Conservation (phyloP, 331 rosid genomes). For the Acacia concinna region DNA sequence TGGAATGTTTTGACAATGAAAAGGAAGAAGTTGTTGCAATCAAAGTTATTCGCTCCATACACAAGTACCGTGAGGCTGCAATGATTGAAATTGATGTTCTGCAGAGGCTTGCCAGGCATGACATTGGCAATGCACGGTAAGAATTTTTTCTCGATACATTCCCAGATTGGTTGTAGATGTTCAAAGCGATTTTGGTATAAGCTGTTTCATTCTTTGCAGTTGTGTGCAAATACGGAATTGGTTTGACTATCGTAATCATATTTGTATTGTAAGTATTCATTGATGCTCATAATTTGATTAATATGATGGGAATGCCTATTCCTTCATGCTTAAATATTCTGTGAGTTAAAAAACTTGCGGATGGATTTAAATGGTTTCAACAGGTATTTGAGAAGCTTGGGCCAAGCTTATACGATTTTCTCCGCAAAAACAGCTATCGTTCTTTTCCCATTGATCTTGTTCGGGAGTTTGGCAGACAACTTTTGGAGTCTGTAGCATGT, state of each 20-base stretch:
- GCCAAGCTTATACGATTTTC: slow-evolving; percentile 92
- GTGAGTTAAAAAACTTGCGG: slow-evolving; percentile 78
- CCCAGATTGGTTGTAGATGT: slow-evolving; percentile 44
- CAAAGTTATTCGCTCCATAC: slow-evolving; percentile 67
- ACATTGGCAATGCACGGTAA: slow-evolving; percentile 65
- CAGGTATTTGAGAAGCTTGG: slow-evolving; percentile 97
- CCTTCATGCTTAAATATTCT: slow-evolving; percentile 65
- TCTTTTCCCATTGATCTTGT: slow-evolving; percentile 91
- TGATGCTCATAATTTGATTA: slow-evolving; percentile 60
- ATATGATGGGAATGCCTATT: slow-evolving; percentile 50
- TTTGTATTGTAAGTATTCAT: slow-evolving; percentile 88
- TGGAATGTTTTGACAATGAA: slow-evolving; percentile 73
- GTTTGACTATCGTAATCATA: slow-evolving; percentile 95
- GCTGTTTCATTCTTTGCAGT: slow-evolving; percentile 79
- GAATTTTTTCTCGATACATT: slow-evolving; percentile 33
- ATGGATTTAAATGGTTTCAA: slow-evolving; percentile 78
- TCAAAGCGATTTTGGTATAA: slow-evolving; percentile 59
- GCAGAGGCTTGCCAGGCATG: slow-evolving; percentile 68
- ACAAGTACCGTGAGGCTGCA: slow-evolving; percentile 77
- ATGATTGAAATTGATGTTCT: slow-evolving; percentile 78
- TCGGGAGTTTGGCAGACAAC: slow-evolving; percentile 89
- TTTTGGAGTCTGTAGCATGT: slow-evolving; percentile 94
- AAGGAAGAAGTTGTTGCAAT: slow-evolving; percentile 69
- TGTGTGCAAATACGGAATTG: slow-evolving; percentile 96
- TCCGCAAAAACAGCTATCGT: slow-evolving; percentile 86